A percentile compares a stretch with the other conserved stretches of the same genome.
Evolutionary conservation across 176 grass and related monocot genomes (phyloP).

Genomic region (Thalia dealbata): DNA sequence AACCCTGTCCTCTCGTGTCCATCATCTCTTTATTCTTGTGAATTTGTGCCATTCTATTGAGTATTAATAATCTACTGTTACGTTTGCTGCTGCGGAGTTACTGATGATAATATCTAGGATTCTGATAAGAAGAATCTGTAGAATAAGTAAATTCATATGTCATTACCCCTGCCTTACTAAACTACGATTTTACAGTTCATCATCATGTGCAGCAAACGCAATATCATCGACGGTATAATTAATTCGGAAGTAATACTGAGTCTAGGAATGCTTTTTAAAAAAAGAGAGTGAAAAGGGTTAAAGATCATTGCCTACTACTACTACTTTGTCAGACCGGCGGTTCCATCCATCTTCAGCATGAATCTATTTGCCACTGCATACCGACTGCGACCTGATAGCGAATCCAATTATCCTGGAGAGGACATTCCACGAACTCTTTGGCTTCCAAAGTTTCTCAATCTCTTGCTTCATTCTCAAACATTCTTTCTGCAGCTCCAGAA

Average conservation of each 20-base stretch:
- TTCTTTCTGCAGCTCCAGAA: slow-evolving; percentile 9
- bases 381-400: neutral
- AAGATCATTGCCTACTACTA: neutral
- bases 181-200: too few species aligned
- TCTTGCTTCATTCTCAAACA: slow-evolving; percentile 10
- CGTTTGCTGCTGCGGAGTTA: neutral
- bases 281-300: too few species aligned
- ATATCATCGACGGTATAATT: too few species aligned
- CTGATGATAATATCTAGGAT: too few species aligned
- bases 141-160: too few species aligned
- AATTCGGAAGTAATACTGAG: too few species aligned
- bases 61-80: too few species aligned
- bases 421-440: slow-evolving; percentile 10
- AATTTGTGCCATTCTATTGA: neutral
- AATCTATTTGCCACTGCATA: neutral
- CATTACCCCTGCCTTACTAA: too few species aligned
- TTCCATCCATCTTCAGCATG: neutral
- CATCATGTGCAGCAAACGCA: too few species aligned
- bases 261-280: too few species aligned
- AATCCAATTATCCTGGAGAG: neutral
- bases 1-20: neutral
- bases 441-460: slow-evolving; percentile 13
- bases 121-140: too few species aligned
- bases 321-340: neutral
- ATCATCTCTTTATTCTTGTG: neutral